phyloP scores from a whole-genome alignment of 202 grass and related monocot genomes.

The Hordeum pubiflorum region DNA sequence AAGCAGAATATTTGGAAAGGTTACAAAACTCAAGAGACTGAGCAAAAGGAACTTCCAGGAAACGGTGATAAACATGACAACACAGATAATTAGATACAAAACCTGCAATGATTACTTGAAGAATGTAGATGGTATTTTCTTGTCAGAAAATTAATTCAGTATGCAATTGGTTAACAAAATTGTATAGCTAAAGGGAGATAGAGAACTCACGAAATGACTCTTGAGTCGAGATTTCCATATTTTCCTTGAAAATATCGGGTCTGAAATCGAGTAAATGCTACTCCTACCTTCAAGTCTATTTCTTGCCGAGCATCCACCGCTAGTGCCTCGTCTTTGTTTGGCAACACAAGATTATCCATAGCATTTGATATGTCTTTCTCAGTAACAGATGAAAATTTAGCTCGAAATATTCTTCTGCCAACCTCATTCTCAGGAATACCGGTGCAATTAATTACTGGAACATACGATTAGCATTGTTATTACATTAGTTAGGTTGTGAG shows the following conservation, averaged over 20 bases:
- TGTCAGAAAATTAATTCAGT: neutral
- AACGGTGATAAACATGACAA: neutral
- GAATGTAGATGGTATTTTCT: neutral
- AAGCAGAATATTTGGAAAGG: neutral
- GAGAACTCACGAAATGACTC: conserved; percentile 96
- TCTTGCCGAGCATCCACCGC: conserved; percentile 93
- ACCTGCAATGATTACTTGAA: neutral
- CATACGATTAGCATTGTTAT: conserved; percentile 11
- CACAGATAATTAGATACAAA: conserved; percentile 1
- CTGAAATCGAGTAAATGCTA: conserved; percentile 97
- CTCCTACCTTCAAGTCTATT: conserved; percentile 97
- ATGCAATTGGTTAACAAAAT: conserved; percentile 19
- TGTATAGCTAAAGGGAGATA: conserved; percentile 21
- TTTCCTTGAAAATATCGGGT: conserved; percentile 96
- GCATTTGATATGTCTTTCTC: conserved; percentile 78
- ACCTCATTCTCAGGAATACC: conserved; percentile 74
- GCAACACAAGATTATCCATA: conserved; percentile 74
- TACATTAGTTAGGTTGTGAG: neutral
- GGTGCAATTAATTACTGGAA: conserved; percentile 77
- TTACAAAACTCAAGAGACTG: neutral
- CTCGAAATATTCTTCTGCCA: conserved; percentile 79
- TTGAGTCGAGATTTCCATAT: conserved; percentile 97
- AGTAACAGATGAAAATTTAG: conserved; percentile 86
- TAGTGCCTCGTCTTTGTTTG: conserved; percentile 84
- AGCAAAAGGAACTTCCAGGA: neutral